Evolutionary conservation across 2,329 filamentous ascomycete genomes (phyloP).

Genomic region (Fusarium duplospermum): DNA sequence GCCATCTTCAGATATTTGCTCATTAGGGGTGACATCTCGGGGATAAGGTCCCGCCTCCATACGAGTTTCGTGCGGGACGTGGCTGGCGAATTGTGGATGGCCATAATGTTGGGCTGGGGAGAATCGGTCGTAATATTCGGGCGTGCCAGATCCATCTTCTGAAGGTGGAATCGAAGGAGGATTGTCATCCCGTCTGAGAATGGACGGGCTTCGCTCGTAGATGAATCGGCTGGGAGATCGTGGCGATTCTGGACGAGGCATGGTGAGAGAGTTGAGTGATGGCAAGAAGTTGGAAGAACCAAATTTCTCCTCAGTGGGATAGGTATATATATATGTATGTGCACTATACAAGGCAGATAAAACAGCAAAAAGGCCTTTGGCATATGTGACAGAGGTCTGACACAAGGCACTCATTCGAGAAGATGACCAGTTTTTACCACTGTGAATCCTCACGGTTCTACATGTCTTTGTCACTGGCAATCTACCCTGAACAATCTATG

Average conservation of each 20-base stretch:
- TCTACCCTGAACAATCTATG: conserved; percentile 54
- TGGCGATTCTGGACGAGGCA: neutral
- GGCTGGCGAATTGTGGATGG: neutral
- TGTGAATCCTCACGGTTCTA: neutral
- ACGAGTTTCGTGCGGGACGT: neutral
- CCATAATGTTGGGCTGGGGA: neutral
- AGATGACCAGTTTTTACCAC: neutral
- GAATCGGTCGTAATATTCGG: neutral
- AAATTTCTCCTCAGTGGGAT: neutral
- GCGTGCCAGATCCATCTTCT: neutral
- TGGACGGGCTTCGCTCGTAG: neutral
- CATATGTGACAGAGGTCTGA: neutral
- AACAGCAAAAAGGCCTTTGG: neutral
- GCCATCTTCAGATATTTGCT: neutral
- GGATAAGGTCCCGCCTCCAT: neutral
- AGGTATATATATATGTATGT: neutral
- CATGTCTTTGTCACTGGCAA: conserved; percentile 7
- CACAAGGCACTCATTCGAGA: conserved; percentile 1
- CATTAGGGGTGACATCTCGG: neutral
- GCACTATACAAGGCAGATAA: neutral
- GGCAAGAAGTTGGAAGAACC: neutral
- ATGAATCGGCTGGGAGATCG: conserved; percentile 8
- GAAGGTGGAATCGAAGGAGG: neutral
- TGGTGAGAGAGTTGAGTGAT: neutral
- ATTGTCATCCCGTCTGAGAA: too few species aligned